Percentiles rank a stretch among this genome's conserved stretches.
Conservation (phyloP, 2,329 filamentous ascomycete species). For the Fusarium newnesense region DNA sequence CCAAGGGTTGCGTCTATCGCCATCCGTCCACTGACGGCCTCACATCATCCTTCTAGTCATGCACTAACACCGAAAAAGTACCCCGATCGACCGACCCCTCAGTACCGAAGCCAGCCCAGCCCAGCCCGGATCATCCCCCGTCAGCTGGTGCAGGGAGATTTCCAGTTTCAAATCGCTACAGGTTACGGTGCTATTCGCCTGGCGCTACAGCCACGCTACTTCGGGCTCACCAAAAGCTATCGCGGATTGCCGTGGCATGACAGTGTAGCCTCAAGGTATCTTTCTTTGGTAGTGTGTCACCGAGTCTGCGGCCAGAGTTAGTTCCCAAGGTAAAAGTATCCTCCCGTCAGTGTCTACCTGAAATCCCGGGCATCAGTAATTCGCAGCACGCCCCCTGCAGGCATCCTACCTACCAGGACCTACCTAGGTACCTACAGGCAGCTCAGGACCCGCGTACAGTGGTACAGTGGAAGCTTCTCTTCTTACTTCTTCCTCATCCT, state of each 20-base stretch:
- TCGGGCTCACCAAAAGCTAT: neutral
- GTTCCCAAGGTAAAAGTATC: neutral
- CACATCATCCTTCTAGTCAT: slow-evolving; percentile 17
- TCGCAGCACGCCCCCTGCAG: slow-evolving; percentile 16
- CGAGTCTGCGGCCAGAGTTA: slow-evolving; percentile 10
- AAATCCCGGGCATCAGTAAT: slow-evolving; percentile 15
- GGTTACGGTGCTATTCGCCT: slow-evolving; percentile 16
- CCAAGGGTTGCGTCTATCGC: slow-evolving; percentile 36
- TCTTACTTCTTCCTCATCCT: slow-evolving; percentile 35
- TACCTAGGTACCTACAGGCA: slow-evolving; percentile 7
- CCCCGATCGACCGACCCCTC: slow-evolving; percentile 37
- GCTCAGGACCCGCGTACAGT: slow-evolving; percentile 23
- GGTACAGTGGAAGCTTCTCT: slow-evolving; percentile 26
- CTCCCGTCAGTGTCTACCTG: slow-evolving; percentile 7
- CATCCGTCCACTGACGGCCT: slow-evolving; percentile 26
- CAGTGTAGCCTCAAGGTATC: slow-evolving; percentile 17
- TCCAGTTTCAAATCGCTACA: slow-evolving; percentile 12
- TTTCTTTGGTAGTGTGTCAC: slow-evolving; percentile 2
- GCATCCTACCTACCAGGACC: neutral
- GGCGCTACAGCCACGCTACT: slow-evolving; percentile 21
- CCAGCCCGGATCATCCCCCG: slow-evolving; percentile 31
- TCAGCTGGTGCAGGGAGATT: slow-evolving; percentile 39
- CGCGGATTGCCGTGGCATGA: neutral
- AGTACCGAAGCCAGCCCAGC: slow-evolving; percentile 40
- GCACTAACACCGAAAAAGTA: slow-evolving; percentile 37